These are phyloP conservation scores for Auricularia sp. DNA, from an alignment of 768 basidiomycete genomes.

Conservation along the genomic window DNA sequence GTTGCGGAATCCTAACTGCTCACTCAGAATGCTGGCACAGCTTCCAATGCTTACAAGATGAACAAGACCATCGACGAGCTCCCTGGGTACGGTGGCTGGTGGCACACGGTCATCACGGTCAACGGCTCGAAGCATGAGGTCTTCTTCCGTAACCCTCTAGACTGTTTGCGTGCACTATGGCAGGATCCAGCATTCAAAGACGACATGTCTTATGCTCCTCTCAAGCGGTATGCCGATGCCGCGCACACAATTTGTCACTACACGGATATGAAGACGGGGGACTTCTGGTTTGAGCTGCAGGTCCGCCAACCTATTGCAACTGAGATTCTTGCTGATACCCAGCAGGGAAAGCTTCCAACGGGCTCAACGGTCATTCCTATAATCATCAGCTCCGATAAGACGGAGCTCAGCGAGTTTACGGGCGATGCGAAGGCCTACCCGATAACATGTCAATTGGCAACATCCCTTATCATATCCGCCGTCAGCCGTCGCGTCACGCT, in stretches of 20 bases:
- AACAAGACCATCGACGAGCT: too few species aligned
- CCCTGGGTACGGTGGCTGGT: too few species aligned
- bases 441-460: conserved; percentile 13
- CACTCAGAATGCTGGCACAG: too few species aligned
- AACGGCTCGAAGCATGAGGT: too few species aligned
- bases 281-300: conserved; percentile 29
- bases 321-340: too few species aligned
- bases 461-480: conserved; percentile 17
- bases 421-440: conserved; percentile 24
- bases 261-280: conserved; percentile 11
- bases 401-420: conserved; percentile 14
- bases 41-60: too few species aligned
- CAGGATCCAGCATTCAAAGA: conserved; percentile 19
- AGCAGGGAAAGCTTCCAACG: too few species aligned
- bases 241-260: conserved; percentile 18
- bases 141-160: conserved; percentile 14
- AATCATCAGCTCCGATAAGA: too few species aligned
- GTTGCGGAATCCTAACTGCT: too few species aligned
- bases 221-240: conserved; percentile 14
- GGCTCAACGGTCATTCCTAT: neutral
- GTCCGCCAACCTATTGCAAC: conserved; percentile 12
- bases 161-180: conserved; percentile 18
- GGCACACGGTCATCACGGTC: too few species aligned
- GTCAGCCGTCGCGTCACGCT: conserved; percentile 19
- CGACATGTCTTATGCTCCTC: conserved; percentile 21